Evolutionary conservation across 116 monocot genomes (phyloP).

Genomic region (Iris pallida): DNA sequence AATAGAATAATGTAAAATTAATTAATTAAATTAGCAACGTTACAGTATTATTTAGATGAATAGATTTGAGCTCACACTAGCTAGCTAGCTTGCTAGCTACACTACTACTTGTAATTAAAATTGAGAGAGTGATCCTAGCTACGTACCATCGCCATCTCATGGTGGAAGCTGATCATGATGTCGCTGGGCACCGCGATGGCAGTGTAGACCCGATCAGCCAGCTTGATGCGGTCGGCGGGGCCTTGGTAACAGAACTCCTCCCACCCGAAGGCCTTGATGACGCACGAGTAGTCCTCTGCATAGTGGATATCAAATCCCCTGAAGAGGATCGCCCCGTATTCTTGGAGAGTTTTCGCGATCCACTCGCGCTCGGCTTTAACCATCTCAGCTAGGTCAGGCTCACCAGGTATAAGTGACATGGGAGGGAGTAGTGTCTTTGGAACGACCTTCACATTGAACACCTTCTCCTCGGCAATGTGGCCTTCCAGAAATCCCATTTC

Average conservation of each 20-base stretch:
- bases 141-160: slow-evolving; percentile 22
- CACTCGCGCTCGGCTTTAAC: slow-evolving; percentile 4
- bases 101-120: too few relatives aligned
- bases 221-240: slow-evolving; percentile 12
- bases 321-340: slow-evolving; percentile 33
- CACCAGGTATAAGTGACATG: not conserved
- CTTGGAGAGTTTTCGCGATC: slow-evolving; percentile 7
- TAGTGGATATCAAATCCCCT: slow-evolving; percentile 23
- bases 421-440: slow-evolving; percentile 25
- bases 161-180: slow-evolving; percentile 13
- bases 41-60: too few relatives aligned
- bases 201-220: slow-evolving; percentile 9
- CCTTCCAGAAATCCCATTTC: slow-evolving; percentile 14
- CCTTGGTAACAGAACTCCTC: slow-evolving; percentile 23
- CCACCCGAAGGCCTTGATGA: slow-evolving; percentile 30
- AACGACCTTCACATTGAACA: slow-evolving; percentile 15
- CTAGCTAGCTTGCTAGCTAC: too few relatives aligned
- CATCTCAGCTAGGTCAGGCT: not conserved
- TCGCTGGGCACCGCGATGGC: slow-evolving; percentile 6
- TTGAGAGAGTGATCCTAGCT: too few relatives aligned
- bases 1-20: too few relatives aligned
- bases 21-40: too few relatives aligned
- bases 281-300: slow-evolving; percentile 17
- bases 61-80: too few relatives aligned
- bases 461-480: slow-evolving; percentile 11